Conservation (phyloP, 768 basidiomycete genomes). For the Dacryopinax spathularia region DNA sequence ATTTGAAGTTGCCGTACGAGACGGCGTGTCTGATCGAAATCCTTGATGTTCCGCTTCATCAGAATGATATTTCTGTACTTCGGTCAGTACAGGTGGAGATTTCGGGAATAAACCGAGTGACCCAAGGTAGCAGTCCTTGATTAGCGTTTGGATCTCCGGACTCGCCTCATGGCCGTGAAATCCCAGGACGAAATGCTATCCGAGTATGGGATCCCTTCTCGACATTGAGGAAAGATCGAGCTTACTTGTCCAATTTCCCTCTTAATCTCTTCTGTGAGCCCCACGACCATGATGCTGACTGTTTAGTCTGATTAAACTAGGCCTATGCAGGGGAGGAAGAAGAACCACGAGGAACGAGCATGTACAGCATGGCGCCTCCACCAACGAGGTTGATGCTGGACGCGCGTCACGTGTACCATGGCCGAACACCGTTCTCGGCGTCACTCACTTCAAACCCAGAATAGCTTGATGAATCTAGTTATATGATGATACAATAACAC, state of each 20-base stretch:
- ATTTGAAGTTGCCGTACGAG: conserved; percentile 39
- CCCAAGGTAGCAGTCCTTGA: conserved; percentile 49
- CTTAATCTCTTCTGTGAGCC: conserved; percentile 27
- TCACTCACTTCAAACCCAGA: conserved; percentile 3
- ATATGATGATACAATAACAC: too few relatives aligned
- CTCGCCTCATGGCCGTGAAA: conserved; percentile 45
- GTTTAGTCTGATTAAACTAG: neutral
- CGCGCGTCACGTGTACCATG: too few relatives aligned
- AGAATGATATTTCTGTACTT: conserved; percentile 39
- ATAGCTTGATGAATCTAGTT: too few relatives aligned
- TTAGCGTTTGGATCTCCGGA: conserved; percentile 40
- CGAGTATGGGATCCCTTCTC: too few relatives aligned
- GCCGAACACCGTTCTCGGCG: neutral
- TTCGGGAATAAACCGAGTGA: conserved; percentile 13
- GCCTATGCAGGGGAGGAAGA: too few relatives aligned
- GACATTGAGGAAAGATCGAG: too few relatives aligned
- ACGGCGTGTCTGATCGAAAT: conserved; percentile 35
- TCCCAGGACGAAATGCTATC: conserved; percentile 61
- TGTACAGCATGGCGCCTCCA: neutral
- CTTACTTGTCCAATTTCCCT: conserved; percentile 36
- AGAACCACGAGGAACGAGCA: neutral
- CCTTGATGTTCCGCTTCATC: conserved; percentile 53
- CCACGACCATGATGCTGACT: conserved; percentile 13
- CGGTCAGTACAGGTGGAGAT: neutral
- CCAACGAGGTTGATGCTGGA: too few relatives aligned